These are phyloP conservation scores for Chaetothyriales sp. DNA, from an alignment of 2,329 filamentous ascomycete genomes.

Conservation along the genomic window DNA sequence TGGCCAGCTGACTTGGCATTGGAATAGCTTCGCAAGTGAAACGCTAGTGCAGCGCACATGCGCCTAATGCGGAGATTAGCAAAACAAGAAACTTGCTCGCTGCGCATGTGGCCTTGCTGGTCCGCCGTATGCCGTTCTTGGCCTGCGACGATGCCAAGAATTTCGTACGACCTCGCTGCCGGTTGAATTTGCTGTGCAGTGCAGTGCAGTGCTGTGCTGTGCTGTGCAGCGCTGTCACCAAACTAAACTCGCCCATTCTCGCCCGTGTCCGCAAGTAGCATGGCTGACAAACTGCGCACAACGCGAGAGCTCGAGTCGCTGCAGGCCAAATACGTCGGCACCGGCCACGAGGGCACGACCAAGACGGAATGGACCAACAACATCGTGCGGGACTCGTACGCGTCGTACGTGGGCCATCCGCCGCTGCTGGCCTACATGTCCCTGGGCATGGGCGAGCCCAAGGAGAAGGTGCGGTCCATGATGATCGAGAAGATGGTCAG, in stretches of 20 bases:
- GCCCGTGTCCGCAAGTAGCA: constrained; percentile 11
- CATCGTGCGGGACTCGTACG: constrained; percentile 83
- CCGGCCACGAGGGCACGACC: constrained; percentile 89
- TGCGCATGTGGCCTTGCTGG: neutral
- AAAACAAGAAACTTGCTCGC: neutral
- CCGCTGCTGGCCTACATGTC: constrained; percentile 79
- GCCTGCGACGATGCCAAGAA: too few species aligned
- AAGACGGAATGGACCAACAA: constrained; percentile 97
- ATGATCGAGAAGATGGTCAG: constrained; percentile 64
- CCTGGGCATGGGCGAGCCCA: constrained; percentile 73
- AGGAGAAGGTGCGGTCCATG: constrained; percentile 63
- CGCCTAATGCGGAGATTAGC: neutral
- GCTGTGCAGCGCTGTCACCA: neutral
- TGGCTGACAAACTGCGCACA: constrained; percentile 94
- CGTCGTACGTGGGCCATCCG: constrained; percentile 79
- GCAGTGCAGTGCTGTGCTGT: neutral
- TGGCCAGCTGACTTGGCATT: too few species aligned
- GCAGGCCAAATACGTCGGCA: constrained; percentile 90
- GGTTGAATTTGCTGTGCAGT: too few species aligned
- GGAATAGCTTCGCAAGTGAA: too few species aligned
- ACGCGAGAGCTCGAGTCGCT: constrained; percentile 96
- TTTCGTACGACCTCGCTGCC: too few species aligned
- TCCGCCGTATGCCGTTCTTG: too few species aligned
- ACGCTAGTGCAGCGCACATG: too few species aligned
- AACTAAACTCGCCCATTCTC: neutral